A percentile compares a stretch with the other conserved stretches of the same genome.
phyloP scores from a whole-genome alignment of 805 yeast genomes.

The Zygoascus biomembranicola region DNA sequence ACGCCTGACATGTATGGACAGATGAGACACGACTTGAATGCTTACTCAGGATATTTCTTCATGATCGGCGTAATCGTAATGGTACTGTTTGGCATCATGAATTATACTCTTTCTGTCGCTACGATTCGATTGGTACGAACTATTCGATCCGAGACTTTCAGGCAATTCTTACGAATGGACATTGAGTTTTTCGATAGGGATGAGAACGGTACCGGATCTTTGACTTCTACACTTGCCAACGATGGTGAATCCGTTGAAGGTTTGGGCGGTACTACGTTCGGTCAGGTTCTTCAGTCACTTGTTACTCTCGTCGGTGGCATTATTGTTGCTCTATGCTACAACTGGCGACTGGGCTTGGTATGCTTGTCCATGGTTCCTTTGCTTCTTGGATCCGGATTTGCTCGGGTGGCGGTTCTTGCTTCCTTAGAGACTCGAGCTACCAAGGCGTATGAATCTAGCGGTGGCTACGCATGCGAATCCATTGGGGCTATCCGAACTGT shows the following conservation, averaged over 20 bases:
- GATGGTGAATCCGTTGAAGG: conserved; percentile 35
- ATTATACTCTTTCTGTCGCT: conserved; percentile 20
- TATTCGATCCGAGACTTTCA: conserved; percentile 26
- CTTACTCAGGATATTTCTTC: conserved; percentile 28
- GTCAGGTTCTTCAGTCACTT: conserved; percentile 30
- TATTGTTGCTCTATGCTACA: conserved; percentile 31
- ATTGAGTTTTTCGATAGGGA: conserved; percentile 30
- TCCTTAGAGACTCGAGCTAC: conserved; percentile 31
- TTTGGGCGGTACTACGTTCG: conserved; percentile 34
- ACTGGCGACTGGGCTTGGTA: conserved; percentile 35
- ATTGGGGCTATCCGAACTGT: conserved; percentile 35
- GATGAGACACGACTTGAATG: conserved; percentile 31
- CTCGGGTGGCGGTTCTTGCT: conserved; percentile 29
- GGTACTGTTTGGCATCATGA: conserved; percentile 18
- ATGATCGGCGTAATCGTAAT: conserved; percentile 28
- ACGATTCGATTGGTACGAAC: conserved; percentile 28
- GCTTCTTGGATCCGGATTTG: conserved; percentile 33
- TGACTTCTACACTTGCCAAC: conserved; percentile 31
- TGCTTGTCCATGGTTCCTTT: conserved; percentile 33
- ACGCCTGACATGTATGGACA: conserved; percentile 22
- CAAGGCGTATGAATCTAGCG: conserved; percentile 31
- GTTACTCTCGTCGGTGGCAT: conserved; percentile 33
- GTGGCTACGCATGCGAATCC: conserved; percentile 33
- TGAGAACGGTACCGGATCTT: conserved; percentile 31
- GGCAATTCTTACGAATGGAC: conserved; percentile 31